These are phyloP conservation scores for Cordyceps tenuipes DNA, from an alignment of 2,329 filamentous ascomycete genomes.

Conservation along the genomic window DNA sequence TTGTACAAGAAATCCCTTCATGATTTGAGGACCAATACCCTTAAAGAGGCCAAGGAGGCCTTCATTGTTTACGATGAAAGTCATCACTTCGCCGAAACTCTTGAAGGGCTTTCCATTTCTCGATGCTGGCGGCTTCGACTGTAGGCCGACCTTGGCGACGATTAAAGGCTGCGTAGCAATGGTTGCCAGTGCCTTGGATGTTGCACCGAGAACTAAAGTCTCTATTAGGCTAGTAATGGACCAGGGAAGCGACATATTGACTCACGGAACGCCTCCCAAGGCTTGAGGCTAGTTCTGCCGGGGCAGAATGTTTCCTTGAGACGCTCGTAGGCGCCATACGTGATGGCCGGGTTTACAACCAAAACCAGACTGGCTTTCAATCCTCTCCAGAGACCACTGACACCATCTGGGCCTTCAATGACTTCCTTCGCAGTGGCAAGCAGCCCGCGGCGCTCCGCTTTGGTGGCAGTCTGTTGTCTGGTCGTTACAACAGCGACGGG, in stretches of 20 bases:
- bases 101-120: conserved; percentile 88
- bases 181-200: conserved; percentile 88
- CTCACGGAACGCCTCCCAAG: conserved; percentile 88
- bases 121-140: conserved; percentile 80
- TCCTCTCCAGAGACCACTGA: conserved; percentile 84
- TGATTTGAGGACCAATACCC: conserved; percentile 86
- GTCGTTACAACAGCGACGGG: conserved; percentile 94
- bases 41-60: conserved; percentile 84
- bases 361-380: conserved; percentile 92
- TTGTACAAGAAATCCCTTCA: conserved; percentile 89
- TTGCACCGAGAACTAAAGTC: conserved; percentile 68
- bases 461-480: conserved; percentile 86
- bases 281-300: conserved; percentile 63
- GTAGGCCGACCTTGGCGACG: conserved; percentile 92
- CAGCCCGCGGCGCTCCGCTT: conserved; percentile 75
- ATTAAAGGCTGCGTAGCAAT: conserved; percentile 91
- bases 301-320: conserved; percentile 72
- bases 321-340: conserved; percentile 92
- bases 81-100: conserved; percentile 89
- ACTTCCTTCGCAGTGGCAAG: conserved; percentile 85
- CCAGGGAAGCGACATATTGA: conserved; percentile 18
- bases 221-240: not conserved
- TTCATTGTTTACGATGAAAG: conserved; percentile 84
- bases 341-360: conserved; percentile 94
- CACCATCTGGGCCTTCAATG: conserved; percentile 80